phyloP scores from a whole-genome alignment of 352 stramenopile species.

The Phytophthora litchii region DNA sequence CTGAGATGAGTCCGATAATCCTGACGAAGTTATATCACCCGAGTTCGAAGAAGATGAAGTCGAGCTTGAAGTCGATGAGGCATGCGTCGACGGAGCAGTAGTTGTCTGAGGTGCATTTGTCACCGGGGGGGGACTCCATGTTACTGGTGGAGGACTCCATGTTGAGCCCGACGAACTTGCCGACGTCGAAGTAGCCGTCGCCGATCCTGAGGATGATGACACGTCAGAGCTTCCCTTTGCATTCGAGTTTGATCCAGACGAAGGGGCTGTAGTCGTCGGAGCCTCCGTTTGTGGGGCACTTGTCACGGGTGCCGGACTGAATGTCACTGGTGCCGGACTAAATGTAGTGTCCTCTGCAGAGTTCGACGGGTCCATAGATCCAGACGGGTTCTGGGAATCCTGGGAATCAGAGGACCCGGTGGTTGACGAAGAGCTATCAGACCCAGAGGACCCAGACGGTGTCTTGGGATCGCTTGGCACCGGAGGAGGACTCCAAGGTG shows the following conservation, averaged over 20 bases:
- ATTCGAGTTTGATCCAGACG: conserved; percentile 17
- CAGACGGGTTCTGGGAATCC: conserved; percentile 19
- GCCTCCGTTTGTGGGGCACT: conserved; percentile 23
- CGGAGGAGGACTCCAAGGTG: conserved; percentile 28
- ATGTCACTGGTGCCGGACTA: conserved; percentile 34
- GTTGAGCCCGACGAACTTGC: conserved; percentile 19
- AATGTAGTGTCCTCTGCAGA: conserved; percentile 17
- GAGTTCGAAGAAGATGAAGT: conserved; percentile 20
- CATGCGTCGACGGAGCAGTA: conserved; percentile 14
- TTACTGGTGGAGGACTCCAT: conserved; percentile 5
- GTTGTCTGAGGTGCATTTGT: conserved; percentile 22
- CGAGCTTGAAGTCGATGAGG: conserved; percentile 10
- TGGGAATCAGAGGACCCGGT: conserved; percentile 7
- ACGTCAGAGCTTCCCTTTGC: conserved; percentile 11
- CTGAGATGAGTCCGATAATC: conserved; percentile 17
- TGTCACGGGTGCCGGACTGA: neutral
- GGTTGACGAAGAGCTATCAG: conserved; percentile 15
- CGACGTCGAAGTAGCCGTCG: conserved; percentile 10
- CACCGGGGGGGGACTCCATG: conserved; percentile 32
- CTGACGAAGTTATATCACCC: conserved; percentile 11
- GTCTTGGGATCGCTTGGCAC: conserved; percentile 25
- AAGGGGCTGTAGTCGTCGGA: conserved; percentile 15
- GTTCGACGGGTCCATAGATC: conserved; percentile 2
- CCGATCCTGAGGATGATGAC: conserved; percentile 22
- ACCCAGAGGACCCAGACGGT: conserved; percentile 18